Evolutionary conservation across 2,329 filamentous ascomycete species (phyloP), one percentile per base, ranked within the genome.

Genomic region (Pleochaeta shiraiana): DNA sequence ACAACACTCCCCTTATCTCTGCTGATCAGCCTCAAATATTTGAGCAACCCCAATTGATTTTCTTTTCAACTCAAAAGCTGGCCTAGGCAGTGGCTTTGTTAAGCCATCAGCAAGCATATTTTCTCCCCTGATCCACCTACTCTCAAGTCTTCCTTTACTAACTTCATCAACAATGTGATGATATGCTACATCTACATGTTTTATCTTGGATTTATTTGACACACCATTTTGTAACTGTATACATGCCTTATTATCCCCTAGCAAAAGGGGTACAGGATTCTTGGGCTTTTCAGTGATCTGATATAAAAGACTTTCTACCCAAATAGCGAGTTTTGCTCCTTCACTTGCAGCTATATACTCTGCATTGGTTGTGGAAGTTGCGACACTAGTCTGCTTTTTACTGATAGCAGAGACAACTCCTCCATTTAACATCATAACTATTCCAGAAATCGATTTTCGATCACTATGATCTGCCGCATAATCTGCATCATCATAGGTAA

Each of bases 51-150:
- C 55, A 21, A 60, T 34, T 33, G 55, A 11, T 34, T 28, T n/a
- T 24, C 55, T 60, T 37, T 60, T 60, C 24, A 34, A 12, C 7
- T 60, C 34, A 28, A 37, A 34, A 6, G 28, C 55, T 60, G 55
- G 55, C 34, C 55, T n/a, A 60, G 55, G 55, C 14, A 60, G 31
- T 12, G 55, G 28, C n/a, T 34, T 60, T 60, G n/a, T 37, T 60
- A 34, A 24, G 9, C 55, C 55, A 34, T 55, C 50, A 26, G 50
- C 50, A 26, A 55, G 24, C 50, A 55, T 55, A 19, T 55, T 5
- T 14, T 11, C 50, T 31, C 50, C 50, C 26, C 50, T 55, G 7
- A 55, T n/a, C 50, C 50, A 55, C 12, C 50, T 28, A 31, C 50
- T 55, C n/a, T 55, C 50, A 28, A 55, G 24, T 26, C n/a, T 55